Base-by-base conservation (phyloP, 2,329 filamentous ascomycete species). In the Talaromyces sp. region DNA sequence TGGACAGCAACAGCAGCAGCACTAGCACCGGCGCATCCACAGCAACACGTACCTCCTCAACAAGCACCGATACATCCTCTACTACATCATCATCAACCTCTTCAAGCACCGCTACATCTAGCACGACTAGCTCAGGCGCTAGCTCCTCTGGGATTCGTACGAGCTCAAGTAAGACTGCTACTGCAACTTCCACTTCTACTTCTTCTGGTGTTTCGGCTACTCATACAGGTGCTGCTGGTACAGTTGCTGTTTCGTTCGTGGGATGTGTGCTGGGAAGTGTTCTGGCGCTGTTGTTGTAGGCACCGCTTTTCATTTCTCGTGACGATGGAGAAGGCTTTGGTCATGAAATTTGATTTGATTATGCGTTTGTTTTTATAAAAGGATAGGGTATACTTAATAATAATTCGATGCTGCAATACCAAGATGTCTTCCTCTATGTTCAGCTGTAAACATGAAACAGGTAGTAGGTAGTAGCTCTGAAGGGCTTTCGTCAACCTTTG, bases 191-290 rank as follows among this genome's bases (percentile, higher is more conserved):
- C 17, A 43, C 56, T 43, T 38, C 53, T 25, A 13, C 43, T 47
- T 58, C 31, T 34, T 59, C 59, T 29, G 34, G 64, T 43, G 60
- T 40, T 31, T 63, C 64, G n/a, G 69, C 67, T n/a, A 67, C 73
- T 29, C 68, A 70, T 25, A 74, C 71, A 54, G 73, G 71, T 36
- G 72, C 73, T 45, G 70, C 70, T 11, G 36, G 69, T 31, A 53
- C 43, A 6, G 61, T 75, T n/a, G 62, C 70, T 38, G 69, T 72
- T 17, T 72, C 74, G n/a, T 70, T 68, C 29, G 68, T 72, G n/a
- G 69, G 69, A 7, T 73, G 74, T n/a, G 70, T 73, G 25, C 1
- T 66, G 25, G 51, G 60, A n/a, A 62, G 59, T 47, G 53, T 63
- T 25, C 34, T 66, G 38, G 64, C 64, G 25, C 49, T 66, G 10